Evolutionary conservation across 2,329 filamentous ascomycete genomes (phyloP).

Genomic region (Stemphylium lycopersici): DNA sequence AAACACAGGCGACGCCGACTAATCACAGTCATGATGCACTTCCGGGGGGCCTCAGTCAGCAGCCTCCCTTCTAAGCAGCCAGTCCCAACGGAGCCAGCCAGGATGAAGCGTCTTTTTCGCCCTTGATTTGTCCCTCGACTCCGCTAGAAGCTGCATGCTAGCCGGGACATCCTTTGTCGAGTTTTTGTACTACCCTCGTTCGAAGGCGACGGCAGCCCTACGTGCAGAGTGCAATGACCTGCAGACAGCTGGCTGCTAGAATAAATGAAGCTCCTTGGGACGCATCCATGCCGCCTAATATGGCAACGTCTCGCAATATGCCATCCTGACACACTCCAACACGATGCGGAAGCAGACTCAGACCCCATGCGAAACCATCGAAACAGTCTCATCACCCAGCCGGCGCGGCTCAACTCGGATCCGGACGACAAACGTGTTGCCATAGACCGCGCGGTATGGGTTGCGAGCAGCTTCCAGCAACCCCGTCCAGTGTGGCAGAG

Average conservation of each 20-base stretch:
- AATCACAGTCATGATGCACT: background rate
- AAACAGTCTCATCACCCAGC: background rate
- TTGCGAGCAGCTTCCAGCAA: background rate
- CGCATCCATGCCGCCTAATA: slow-evolving; percentile 10
- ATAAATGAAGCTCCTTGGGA: background rate
- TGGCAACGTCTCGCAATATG: background rate
- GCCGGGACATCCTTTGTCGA: background rate
- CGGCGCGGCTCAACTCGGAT: background rate
- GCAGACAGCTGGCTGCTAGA: slow-evolving; percentile 1
- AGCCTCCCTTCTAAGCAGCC: slow-evolving; percentile 15
- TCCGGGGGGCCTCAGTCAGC: slow-evolving; percentile 8
- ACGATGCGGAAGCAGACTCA: background rate
- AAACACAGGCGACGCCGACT: no score
- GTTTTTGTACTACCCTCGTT: background rate
- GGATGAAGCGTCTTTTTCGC: slow-evolving; percentile 7
- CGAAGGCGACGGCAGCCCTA: background rate
- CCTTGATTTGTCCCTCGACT: slow-evolving; percentile 8
- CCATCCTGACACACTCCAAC: slow-evolving; percentile 2
- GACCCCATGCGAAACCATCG: slow-evolving; percentile 14
- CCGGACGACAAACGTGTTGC: background rate
- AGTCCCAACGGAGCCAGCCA: background rate
- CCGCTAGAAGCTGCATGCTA: background rate
- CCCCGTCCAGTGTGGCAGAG: background rate
- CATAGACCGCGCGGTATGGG: no score
- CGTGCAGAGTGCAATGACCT: background rate